Percentiles rank a stretch among this genome's conserved stretches.
Conservation (phyloP, 345 rosid species). For the Chamaenerion angustifolium region DNA sequence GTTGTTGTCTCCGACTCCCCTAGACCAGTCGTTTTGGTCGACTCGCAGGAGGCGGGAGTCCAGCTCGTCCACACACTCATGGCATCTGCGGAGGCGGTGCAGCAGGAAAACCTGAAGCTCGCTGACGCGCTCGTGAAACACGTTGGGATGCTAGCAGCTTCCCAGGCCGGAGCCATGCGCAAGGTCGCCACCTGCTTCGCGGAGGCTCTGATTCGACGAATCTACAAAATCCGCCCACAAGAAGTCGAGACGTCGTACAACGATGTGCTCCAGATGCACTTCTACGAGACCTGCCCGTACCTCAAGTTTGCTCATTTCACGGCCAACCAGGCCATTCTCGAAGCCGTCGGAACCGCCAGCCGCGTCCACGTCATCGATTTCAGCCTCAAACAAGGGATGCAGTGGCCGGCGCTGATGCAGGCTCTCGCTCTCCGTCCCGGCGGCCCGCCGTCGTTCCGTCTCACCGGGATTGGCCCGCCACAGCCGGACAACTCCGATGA, state of each 20-base stretch:
- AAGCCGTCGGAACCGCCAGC: slow-evolving; percentile 40
- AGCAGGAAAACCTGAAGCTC: slow-evolving; percentile 39
- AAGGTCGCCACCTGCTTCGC: slow-evolving; percentile 94
- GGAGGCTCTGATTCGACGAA: slow-evolving; percentile 62
- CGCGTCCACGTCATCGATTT: slow-evolving; percentile 76
- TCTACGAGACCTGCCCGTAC: slow-evolving; percentile 85
- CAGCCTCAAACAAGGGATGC: slow-evolving; percentile 66
- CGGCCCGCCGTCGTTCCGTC: slow-evolving; percentile 69
- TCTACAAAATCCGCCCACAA: slow-evolving; percentile 49
- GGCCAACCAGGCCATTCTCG: slow-evolving; percentile 85
- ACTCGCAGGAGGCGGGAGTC: slow-evolving; percentile 78
- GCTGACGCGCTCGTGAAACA: slow-evolving; percentile 80
- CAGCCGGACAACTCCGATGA: slow-evolving; percentile 40
- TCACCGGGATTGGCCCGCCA: slow-evolving; percentile 82
- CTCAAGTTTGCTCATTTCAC: slow-evolving; percentile 93
- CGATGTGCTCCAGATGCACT: slow-evolving; percentile 62
- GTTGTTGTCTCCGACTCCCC: slow-evolving; percentile 20
- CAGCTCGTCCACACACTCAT: slow-evolving; percentile 69
- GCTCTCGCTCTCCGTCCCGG: slow-evolving; percentile 71
- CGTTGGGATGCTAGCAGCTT: slow-evolving; percentile 45
- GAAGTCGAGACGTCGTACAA: slow-evolving; percentile 27
- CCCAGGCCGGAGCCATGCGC: slow-evolving; percentile 84
- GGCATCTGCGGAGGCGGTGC: slow-evolving; percentile 86
- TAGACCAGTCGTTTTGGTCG: slow-evolving; percentile 57
- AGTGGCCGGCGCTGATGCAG: slow-evolving; percentile 93